Evolutionary conservation across 192 early-diverging fungal species (phyloP), one percentile per base, ranked within the genome.

Genomic region (Coemansia furcata): DNA sequence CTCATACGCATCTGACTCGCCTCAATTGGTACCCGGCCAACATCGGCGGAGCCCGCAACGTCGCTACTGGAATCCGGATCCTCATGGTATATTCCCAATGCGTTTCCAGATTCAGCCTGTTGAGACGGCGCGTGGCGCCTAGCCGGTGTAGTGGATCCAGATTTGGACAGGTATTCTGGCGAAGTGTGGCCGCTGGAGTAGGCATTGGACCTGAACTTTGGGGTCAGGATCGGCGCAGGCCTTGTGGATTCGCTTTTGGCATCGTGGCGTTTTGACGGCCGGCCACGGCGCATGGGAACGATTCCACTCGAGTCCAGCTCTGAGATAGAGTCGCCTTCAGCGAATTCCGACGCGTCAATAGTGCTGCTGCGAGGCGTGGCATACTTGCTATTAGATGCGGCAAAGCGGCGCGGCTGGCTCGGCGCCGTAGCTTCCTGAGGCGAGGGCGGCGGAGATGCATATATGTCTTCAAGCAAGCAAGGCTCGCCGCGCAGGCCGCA

Each of bases 201-300:
- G 49, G n/a, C 49, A 14, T 30, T 30, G 49, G 49, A 30, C 14
- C 49, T 52, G 26, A 30, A 52, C 26, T 52, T 52, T 52, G 49
- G 49, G 49, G 26, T 11, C 10, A 30, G 23, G 49, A 55, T 32
- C 52, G 52, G 52, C 15, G 52, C 3, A 4, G 52, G 17, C 52
- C 32, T 30, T 14, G 52, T 5, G 6, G 30, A 32, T 7, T 17
- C 52, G 29, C 40, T 44, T 39, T 32, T 36, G 61, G 36, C 63
- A 33, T 70, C 61, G 44, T 36, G 43, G 32, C 57, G 63, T 15
- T 66, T 76, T 11, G 85, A 81, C n/a, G 95, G 95, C 6, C 96
- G 85, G 37, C 96, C 96, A 39, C 96, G 87, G 3, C 96, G 87
- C 96, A 98, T 98, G 0, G 94, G 94, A 37, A 85, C 83, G 63